A percentile compares a stretch with the other conserved stretches of the same genome.
Evolutionary conservation across 331 rosid genomes (phyloP).

Genomic region (Cydonia oblonga): DNA sequence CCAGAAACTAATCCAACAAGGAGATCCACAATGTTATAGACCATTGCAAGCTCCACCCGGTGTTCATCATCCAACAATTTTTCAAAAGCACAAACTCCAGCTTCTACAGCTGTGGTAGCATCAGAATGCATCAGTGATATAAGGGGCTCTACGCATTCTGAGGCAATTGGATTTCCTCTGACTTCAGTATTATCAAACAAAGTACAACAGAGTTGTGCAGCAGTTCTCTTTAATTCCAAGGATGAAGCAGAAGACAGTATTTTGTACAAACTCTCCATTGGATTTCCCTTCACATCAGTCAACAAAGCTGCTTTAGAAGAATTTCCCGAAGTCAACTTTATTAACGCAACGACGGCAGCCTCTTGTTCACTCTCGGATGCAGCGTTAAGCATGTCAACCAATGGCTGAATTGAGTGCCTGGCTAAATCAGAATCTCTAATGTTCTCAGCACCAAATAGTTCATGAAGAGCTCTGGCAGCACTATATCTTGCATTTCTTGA

Average conservation of each 20-base stretch:
- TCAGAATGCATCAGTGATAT: constrained; percentile 66
- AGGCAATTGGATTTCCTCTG: constrained; percentile 63
- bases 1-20: constrained; percentile 83
- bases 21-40: constrained; percentile 59
- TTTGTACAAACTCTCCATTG: constrained; percentile 64
- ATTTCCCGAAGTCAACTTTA: constrained; percentile 67
- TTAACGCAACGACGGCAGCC: constrained; percentile 69
- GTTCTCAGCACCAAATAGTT: constrained; percentile 58
- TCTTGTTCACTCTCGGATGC: constrained; percentile 78
- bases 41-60: constrained; percentile 69
- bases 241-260: constrained; percentile 65
- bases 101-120: constrained; percentile 52
- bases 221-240: constrained; percentile 64
- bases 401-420: constrained; percentile 74
- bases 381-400: constrained; percentile 85
- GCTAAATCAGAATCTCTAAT: constrained; percentile 72
- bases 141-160: constrained; percentile 70
- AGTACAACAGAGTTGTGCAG: constrained; percentile 69
- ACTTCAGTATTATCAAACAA: constrained; percentile 56
- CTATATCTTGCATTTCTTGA: constrained; percentile 88
- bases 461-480: constrained; percentile 80
- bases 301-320: constrained; percentile 48
- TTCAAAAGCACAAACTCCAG: constrained; percentile 86
- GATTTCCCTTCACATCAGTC: constrained; percentile 63
- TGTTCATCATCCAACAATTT: constrained; percentile 83